These are phyloP conservation scores for Ramularia endophylla DNA, from an alignment of 2,329 filamentous ascomycete genomes.

Conservation along the genomic window DNA sequence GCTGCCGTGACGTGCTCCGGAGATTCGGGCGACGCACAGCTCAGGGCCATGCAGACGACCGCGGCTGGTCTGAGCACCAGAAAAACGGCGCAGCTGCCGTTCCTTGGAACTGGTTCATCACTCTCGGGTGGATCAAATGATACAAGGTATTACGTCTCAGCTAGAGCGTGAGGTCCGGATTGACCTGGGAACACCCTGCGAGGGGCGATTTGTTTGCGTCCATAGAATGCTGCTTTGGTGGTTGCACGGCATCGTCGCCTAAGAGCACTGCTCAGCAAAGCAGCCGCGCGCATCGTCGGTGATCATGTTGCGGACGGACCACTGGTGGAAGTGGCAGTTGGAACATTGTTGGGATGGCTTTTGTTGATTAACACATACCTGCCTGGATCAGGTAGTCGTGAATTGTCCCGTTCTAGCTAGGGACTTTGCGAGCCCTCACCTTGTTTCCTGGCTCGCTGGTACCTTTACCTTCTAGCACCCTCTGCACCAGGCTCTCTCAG, in stretches of 20 bases:
- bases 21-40: conserved; percentile 14
- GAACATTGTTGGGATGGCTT: conserved; percentile 2
- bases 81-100: conserved; percentile 13
- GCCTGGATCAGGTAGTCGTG: no score
- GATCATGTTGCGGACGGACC: conserved; percentile 7
- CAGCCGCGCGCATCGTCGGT: conserved; percentile 11
- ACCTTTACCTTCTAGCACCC: no score
- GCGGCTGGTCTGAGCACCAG: conserved; percentile 5
- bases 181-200: conserved; percentile 5
- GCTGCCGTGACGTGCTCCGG: conserved; percentile 9
- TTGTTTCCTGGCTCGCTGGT: no score
- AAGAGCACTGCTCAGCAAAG: conserved; percentile 13
- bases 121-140: conserved; percentile 14
- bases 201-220: conserved; percentile 13
- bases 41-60: background rate
- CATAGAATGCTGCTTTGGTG: conserved; percentile 6
- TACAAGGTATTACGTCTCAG: conserved; percentile 16
- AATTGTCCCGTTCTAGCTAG: no score
- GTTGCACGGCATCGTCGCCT: conserved; percentile 8
- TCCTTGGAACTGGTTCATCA: conserved; percentile 14
- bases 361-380: background rate
- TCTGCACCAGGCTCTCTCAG: conserved; percentile 1
- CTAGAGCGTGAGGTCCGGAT: conserved; percentile 3
- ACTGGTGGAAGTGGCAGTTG: conserved; percentile 1
- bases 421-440: no score